These are phyloP conservation scores for Scheffersomyces stipitis DNA, from an alignment of 805 yeast species.

Conservation along the genomic window DNA sequence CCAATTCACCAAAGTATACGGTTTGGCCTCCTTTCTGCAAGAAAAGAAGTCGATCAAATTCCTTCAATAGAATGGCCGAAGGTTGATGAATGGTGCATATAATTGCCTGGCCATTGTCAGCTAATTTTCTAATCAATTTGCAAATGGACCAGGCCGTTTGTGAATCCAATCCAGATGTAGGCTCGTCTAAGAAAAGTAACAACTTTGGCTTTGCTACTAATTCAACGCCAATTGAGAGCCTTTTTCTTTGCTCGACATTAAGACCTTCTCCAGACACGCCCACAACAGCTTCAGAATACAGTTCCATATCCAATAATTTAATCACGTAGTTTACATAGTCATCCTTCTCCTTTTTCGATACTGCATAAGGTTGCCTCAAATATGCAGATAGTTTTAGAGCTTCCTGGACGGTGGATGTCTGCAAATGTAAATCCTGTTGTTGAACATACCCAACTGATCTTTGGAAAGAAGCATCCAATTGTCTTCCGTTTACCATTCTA, in stretches of 20 bases:
- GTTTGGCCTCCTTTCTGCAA: no score
- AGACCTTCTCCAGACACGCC: constrained; percentile 10
- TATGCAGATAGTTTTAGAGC: constrained; percentile 7
- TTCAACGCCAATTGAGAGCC: constrained; percentile 7
- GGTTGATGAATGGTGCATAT: no score
- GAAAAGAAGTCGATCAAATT: no score
- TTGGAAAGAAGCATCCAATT: constrained; percentile 9
- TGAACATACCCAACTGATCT: constrained; percentile 8
- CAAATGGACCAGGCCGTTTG: no score
- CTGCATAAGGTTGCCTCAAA: constrained; percentile 5
- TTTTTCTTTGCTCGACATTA: constrained; percentile 7
- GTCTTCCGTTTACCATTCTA: constrained; percentile 16
- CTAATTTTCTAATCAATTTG: no score
- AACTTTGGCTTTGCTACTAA: constrained; percentile 6
- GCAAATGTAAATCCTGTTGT: no score
- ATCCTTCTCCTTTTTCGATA: constrained; percentile 2
- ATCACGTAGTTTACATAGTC: constrained; percentile 7
- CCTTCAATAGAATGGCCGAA: no score
- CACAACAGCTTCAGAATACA: constrained; percentile 5
- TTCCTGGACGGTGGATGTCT: constrained; percentile 7
- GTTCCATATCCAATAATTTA: constrained; percentile 4
- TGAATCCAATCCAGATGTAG: no score
- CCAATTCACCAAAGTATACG: no score
- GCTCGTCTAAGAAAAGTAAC: no score
- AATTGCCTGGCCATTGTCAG: no score